Evolutionary conservation across 2,329 filamentous ascomycete genomes (phyloP).

Genomic region (Paecilomyces sp.): DNA sequence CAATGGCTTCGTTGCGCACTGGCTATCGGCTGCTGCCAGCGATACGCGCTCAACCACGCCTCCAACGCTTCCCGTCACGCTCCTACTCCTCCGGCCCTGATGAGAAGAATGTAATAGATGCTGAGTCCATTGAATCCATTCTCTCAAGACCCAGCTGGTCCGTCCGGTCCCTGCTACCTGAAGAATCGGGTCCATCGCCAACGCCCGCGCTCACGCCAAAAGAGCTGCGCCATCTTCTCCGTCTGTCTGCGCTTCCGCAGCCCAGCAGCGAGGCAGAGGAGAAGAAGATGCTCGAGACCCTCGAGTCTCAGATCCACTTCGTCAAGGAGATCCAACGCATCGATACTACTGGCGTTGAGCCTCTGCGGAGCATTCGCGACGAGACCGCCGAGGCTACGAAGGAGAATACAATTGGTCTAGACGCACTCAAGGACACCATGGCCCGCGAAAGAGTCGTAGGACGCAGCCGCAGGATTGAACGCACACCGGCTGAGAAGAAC

Average conservation of each 20-base stretch:
- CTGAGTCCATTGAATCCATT: conserved; percentile 37
- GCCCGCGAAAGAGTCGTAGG: conserved; percentile 35
- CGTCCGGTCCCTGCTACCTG: conserved; percentile 63
- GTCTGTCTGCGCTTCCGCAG: conserved; percentile 76
- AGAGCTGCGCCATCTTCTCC: conserved; percentile 76
- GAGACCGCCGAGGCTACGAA: conserved; percentile 40
- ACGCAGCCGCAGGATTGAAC: conserved; percentile 40
- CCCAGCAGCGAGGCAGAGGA: conserved; percentile 60
- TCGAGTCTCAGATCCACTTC: conserved; percentile 80
- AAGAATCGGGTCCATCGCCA: conserved; percentile 19
- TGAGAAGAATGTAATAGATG: conserved; percentile 11
- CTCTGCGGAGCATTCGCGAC: conserved; percentile 73
- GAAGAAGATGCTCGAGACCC: conserved; percentile 61
- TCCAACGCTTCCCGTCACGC: conserved; percentile 1
- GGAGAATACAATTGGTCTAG: conserved; percentile 33
- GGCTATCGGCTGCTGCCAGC: background rate
- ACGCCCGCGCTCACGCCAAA: conserved; percentile 49
- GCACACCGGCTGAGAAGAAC: conserved; percentile 21
- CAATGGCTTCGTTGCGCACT: conserved; percentile 3
- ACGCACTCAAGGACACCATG: conserved; percentile 29
- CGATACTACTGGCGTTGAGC: conserved; percentile 64
- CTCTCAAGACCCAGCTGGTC: conserved; percentile 77
- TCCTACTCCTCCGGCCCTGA: conserved; percentile 12
- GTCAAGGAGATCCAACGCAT: conserved; percentile 79
- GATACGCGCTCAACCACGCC: background rate